Evolutionary conservation across 2,329 filamentous ascomycete genomes (phyloP).

Genomic region (Cladosporium oxysporum): DNA sequence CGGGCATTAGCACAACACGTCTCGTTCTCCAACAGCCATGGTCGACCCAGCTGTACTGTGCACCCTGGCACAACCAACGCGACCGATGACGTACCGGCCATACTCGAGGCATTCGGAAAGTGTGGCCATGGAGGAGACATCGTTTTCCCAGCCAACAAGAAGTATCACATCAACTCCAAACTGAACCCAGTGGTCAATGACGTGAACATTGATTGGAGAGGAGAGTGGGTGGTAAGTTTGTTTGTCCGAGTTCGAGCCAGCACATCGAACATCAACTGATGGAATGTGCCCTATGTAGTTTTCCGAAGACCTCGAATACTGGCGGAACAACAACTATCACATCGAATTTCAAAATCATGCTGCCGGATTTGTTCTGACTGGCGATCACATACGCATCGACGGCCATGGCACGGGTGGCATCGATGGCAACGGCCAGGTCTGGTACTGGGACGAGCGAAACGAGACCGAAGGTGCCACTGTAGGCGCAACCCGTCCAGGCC

Average conservation of each 20-base stretch:
- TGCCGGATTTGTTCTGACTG: constrained; percentile 56
- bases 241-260: neutral
- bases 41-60: neutral
- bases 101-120: constrained; percentile 43
- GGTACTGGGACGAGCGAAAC: constrained; percentile 43
- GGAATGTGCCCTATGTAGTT: neutral
- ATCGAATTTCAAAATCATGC: constrained; percentile 58
- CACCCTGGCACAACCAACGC: neutral
- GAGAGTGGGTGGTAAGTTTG: constrained; percentile 43
- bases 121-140: constrained; percentile 48
- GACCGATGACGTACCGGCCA: constrained; percentile 43
- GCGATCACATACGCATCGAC: constrained; percentile 53
- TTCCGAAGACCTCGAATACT: constrained; percentile 46
- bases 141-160: constrained; percentile 52
- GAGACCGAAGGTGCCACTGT: constrained; percentile 42
- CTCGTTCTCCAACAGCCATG: neutral
- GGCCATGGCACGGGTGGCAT: constrained; percentile 57
- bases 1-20: neutral
- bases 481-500: constrained; percentile 49
- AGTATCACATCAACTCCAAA: constrained; percentile 54
- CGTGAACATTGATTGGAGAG: constrained; percentile 55
- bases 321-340: constrained; percentile 54
- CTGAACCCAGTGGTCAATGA: constrained; percentile 54
- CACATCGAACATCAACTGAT: neutral
- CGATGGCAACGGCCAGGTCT: constrained; percentile 56